phyloP scores from a whole-genome alignment of 116 monocot species.

The Zostera marina region DNA sequence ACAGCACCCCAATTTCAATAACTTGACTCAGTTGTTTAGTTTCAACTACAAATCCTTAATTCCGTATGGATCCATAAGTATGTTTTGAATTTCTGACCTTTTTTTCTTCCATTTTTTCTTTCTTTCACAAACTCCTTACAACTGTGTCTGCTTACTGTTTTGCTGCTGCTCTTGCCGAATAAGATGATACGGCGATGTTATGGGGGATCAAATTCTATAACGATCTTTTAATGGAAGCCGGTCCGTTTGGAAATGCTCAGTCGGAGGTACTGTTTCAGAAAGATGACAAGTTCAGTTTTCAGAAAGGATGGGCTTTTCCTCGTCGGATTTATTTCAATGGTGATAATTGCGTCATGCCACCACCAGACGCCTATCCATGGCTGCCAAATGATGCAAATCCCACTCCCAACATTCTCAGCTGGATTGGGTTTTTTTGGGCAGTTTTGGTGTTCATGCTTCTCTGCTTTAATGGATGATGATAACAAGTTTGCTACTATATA shows the following conservation, averaged over 20 bases:
- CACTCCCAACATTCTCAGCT: not conserved
- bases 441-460: not conserved
- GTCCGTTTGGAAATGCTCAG: conserved; percentile 64
- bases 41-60: conserved; percentile 23
- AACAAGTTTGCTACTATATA: not conserved
- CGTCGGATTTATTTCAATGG: conserved; percentile 80
- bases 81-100: not conserved
- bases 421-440: conserved; percentile 1
- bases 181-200: conserved; percentile 53
- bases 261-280: conserved; percentile 76
- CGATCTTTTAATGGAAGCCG: conserved; percentile 56
- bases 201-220: conserved; percentile 53
- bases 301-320: conserved; percentile 92
- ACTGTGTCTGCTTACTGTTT: no score
- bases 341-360: conserved; percentile 69
- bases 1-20: conserved; percentile 29
- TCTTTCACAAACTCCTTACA: no score
- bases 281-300: conserved; percentile 52
- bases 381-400: conserved; percentile 46
- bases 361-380: conserved; percentile 57
- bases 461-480: not conserved
- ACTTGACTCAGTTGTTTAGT: conserved; percentile 14
- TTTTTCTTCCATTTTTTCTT: not conserved
- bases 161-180: not conserved
- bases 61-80: conserved; percentile 14